Evolutionary conservation across 768 basidiomycete genomes (phyloP).

Genomic region (Ramaria sp.): DNA sequence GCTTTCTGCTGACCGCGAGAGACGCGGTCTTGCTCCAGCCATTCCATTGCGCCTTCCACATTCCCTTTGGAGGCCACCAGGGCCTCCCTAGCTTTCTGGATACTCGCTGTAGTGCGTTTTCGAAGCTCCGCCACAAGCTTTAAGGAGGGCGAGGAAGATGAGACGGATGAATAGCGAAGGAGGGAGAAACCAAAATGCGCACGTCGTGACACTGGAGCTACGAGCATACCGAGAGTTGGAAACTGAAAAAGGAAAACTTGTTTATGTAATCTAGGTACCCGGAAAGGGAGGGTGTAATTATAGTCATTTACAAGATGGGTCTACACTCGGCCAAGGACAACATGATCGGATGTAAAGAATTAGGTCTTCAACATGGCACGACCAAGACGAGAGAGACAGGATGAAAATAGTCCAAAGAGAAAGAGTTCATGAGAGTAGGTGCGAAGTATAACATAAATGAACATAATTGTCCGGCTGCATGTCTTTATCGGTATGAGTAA

Average conservation of each 20-base stretch:
- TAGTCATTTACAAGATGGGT: no score
- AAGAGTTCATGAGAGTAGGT: neutral
- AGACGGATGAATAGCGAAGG: slow-evolving; percentile 27
- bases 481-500: slow-evolving; percentile 4
- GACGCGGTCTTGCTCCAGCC: slow-evolving; percentile 68
- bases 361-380: neutral
- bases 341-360: neutral
- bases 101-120: slow-evolving; percentile 69
- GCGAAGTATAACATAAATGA: slow-evolving; percentile 3
- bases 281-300: no score
- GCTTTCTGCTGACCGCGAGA: slow-evolving; percentile 68
- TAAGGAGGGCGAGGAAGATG: slow-evolving; percentile 36
- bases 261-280: neutral
- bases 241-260: neutral
- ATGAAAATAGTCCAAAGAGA: slow-evolving; percentile 3
- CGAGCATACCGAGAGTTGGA: neutral
- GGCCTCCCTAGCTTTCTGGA: slow-evolving; percentile 83
- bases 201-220: neutral
- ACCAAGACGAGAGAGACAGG: neutral
- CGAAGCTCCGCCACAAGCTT: slow-evolving; percentile 81
- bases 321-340: no score
- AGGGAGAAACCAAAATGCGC: neutral
- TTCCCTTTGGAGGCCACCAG: slow-evolving; percentile 66
- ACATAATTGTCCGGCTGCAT: neutral
- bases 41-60: slow-evolving; percentile 60